A percentile compares a stretch with the other conserved stretches of the same genome.
phyloP scores from a whole-genome alignment of 768 basidiomycete genomes.

The Calvatia gigantea region DNA sequence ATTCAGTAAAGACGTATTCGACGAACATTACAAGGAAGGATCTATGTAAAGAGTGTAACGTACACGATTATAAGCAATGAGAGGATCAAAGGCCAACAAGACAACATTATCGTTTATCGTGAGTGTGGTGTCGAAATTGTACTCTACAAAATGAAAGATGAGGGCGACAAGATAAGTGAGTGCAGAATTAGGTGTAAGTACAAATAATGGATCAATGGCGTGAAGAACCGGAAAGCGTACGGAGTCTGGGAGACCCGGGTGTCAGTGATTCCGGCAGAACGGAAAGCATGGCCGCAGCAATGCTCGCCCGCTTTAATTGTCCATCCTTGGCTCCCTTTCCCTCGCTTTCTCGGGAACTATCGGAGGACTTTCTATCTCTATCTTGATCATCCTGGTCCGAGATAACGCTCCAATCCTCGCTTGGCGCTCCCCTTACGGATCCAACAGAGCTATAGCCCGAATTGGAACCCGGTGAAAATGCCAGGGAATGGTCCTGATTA shows the following conservation, averaged over 20 bases:
- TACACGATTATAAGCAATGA: constrained; percentile 1
- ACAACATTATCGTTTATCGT: constrained; percentile 1
- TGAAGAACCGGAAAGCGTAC: constrained; percentile 32
- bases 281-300: constrained; percentile 59
- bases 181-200: neutral
- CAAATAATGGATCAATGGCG: neutral
- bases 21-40: constrained; percentile 42
- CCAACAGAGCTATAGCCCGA: constrained; percentile 56
- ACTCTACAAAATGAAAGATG: neutral
- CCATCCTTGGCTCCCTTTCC: constrained; percentile 29
- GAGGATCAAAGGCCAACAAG: neutral
- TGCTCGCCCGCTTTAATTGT: constrained; percentile 57
- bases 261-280: constrained; percentile 55
- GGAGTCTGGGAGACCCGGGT: constrained; percentile 37
- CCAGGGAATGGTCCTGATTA: constrained; percentile 19
- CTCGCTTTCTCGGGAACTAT: constrained; percentile 47
- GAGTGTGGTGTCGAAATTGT: neutral
- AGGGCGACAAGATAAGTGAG: neutral
- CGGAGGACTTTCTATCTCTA: constrained; percentile 49
- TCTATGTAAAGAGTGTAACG: constrained; percentile 24
- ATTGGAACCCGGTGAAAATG: constrained; percentile 30
- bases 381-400: constrained; percentile 56
- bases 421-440: constrained; percentile 51
- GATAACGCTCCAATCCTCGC: constrained; percentile 88
- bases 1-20: constrained; percentile 83